Evolutionary conservation across 2,329 filamentous ascomycete genomes (phyloP), one percentile per base, ranked within the genome.

Genomic region (Arthrobotrys sphaeroides): DNA sequence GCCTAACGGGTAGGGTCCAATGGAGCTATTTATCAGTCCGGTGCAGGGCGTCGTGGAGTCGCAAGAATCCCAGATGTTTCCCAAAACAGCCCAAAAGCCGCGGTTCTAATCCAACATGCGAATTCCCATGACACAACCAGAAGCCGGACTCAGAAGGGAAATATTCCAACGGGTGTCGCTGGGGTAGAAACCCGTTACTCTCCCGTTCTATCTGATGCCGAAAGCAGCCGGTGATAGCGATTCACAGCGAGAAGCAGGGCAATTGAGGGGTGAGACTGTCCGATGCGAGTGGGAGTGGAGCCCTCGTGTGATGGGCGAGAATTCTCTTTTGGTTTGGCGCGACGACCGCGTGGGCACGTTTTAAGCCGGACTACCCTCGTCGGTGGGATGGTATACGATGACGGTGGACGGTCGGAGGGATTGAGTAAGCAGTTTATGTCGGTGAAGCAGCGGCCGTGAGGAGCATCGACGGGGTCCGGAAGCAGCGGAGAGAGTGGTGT

Each of bases 21-120:
- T 42, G 9, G 42, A 22, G 12, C 24, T 66, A 53, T 66, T 66
- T 66, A 66, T 66, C 36, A n/a, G 16, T 13, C 36, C 36, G 12
- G 36, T 5, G n/a, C n/a, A n/a, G n/a, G n/a, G n/a, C n/a, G n/a
- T n/a, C n/a, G 2, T 18, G 22, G 13, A 28, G 43, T 28, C 43
- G 43, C 22, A 49, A 28, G 13, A 49, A 49, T 40, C 36, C 36
- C 10, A 49, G 28, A n/a, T 49, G n/a, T 28, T 31, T 49, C 45
- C 45, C 45, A 31, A 49, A 49, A 31, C 45, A 49, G 45, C 45
- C n/a, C n/a, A n/a, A 3, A 49, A 49, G 16, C 24, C 13, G 45
- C 24, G 24, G 31, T 49, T 28, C 16, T 18, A 49, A 2, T 13
- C 45, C 45, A n/a, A 49, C 24, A 49, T 28, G 22, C 45, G 20